Evolutionary conservation across 129 eudicot species (phyloP), one percentile per base, ranked within the genome.

Genomic region (Deinandra increscens): DNA sequence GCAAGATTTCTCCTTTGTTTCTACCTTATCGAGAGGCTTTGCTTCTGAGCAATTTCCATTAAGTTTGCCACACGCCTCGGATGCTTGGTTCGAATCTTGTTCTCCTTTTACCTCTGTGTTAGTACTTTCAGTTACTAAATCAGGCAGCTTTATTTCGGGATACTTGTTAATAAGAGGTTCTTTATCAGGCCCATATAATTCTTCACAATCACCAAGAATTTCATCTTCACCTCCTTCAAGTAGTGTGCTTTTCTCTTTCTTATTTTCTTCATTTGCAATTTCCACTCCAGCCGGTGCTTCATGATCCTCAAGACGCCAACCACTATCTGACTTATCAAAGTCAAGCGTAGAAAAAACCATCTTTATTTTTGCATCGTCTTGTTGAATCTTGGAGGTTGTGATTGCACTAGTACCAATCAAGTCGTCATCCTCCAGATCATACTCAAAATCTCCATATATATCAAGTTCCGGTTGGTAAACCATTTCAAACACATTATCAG

Each of bases 361-460:
- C 74, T 85, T 91, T 64, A 91, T 66, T 78, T 84, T 88, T 17
- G 88, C 70, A 56, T 82, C 86, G 20, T 68, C 95, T 14, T 79
- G 49, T 59, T 83, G 82, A 48, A 53, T 68, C 61, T 82, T 76
- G 18, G 88, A 79, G 34, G 61, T 60, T 41, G 83, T 91, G 19
- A 82, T 23, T 59, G 84, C 70, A 75, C 56, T 68, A 43, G 82
- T 88, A 73, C 90, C 86, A 66, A 86, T 74, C 64, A 82, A 81
- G 79, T 88, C 91, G 1, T 88, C 91, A 61, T 89, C 98, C 68
- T 92, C 95, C 74, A 91, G 66, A 86, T 84, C 87, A 81, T 91
- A 91, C 80, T 86, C 96, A 68, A 86, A 88, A 78, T 92, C 98
- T 23, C 96, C 98, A 58, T 92, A 92, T 42, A 92, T 92, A 81